These are phyloP conservation scores for Lagenidium sp. DNA, from an alignment of 352 stramenopile species.

Conservation along the genomic window DNA sequence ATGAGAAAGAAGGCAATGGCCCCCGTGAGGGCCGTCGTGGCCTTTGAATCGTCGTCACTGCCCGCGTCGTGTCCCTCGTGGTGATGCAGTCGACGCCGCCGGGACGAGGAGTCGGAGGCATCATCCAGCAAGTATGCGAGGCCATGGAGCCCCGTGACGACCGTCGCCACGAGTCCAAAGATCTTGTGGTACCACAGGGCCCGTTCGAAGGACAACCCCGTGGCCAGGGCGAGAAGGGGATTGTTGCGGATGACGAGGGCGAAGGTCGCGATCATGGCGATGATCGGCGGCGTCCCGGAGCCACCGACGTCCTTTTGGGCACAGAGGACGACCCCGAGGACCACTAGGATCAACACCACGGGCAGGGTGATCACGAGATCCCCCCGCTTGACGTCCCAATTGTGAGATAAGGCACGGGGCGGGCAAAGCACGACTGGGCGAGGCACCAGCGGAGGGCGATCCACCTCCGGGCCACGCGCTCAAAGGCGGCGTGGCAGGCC, in stretches of 20 bases:
- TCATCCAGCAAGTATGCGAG: conserved; percentile 27
- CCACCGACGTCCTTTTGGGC: background rate
- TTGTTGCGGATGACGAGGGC: conserved; percentile 41
- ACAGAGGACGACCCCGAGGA: background rate
- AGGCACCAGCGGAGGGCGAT: conserved; percentile 11
- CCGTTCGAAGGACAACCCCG: conserved; percentile 39
- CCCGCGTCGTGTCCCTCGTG: background rate
- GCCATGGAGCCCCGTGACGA: conserved; percentile 27
- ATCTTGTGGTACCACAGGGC: conserved; percentile 44
- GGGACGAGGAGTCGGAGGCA: background rate
- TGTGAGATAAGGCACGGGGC: conserved; percentile 7
- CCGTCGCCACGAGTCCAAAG: conserved; percentile 19
- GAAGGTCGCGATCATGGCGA: conserved; percentile 29
- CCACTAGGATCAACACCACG: background rate
- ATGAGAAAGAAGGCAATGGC: conserved; percentile 18
- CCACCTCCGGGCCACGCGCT: conserved; percentile 6
- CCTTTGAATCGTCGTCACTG: conserved; percentile 3
- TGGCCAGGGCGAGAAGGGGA: conserved; percentile 24
- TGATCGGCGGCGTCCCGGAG: conserved; percentile 14
- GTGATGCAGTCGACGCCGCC: background rate
- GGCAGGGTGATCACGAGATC: conserved; percentile 11
- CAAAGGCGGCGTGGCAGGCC: too few relatives aligned
- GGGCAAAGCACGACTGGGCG: conserved; percentile 2
- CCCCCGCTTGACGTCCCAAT: conserved; percentile 9
- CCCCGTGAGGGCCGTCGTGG: background rate